Conservation (phyloP, 2,329 filamentous ascomycete genomes). For the Akanthomyces muscarius region DNA sequence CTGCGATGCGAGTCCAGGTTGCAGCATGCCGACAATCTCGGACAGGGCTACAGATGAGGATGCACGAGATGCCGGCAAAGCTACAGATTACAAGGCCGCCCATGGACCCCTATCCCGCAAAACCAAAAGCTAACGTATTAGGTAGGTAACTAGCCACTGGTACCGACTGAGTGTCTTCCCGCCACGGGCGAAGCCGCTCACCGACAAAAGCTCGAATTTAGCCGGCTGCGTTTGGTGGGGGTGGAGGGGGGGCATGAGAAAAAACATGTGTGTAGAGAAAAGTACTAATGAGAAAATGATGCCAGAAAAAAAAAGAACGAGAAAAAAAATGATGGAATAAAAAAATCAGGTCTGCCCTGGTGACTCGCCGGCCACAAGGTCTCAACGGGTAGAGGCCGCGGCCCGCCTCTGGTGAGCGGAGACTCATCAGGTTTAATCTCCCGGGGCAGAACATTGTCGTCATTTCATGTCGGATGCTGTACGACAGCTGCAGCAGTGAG, state of each 20-base stretch:
- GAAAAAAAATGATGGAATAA: background rate
- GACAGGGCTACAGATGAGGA: constrained; percentile 10
- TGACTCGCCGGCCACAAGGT: background rate
- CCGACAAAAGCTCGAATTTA: background rate
- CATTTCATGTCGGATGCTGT: background rate
- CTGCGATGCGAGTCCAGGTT: constrained; percentile 8
- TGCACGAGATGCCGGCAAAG: constrained; percentile 4
- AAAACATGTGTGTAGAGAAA: background rate
- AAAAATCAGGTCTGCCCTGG: background rate
- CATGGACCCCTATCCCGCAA: background rate
- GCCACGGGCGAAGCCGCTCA: background rate
- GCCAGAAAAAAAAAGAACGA: background rate
- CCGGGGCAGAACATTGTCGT: background rate
- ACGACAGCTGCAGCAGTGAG: background rate
- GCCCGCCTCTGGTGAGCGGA: constrained; percentile 13
- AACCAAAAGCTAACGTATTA: background rate
- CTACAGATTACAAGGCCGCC: background rate
- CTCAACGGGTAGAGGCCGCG: constrained; percentile 1
- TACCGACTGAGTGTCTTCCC: background rate
- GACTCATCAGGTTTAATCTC: constrained; percentile 8
- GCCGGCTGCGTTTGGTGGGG: background rate
- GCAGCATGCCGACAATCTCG: background rate
- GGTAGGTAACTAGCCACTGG: no score
- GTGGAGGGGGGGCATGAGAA: background rate
- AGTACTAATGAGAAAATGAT: background rate